A percentile compares a stretch with the other conserved stretches of the same genome.
These are phyloP conservation scores for Colletotrichum trifolii DNA, from an alignment of 2,329 filamentous ascomycete genomes.

Conservation along the genomic window DNA sequence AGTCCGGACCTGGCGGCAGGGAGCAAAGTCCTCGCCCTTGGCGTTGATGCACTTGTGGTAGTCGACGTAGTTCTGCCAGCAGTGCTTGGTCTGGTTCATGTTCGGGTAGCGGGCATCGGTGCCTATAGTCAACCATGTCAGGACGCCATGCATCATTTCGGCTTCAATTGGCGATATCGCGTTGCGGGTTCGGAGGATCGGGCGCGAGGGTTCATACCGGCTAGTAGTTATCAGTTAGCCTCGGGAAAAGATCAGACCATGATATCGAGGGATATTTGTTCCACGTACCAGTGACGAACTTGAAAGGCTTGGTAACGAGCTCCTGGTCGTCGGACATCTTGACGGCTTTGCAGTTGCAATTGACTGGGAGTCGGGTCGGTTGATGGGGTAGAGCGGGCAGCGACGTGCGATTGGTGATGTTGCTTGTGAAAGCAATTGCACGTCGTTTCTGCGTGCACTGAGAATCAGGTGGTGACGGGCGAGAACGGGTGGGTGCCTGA, in stretches of 20 bases:
- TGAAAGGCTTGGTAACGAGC: conserved; percentile 97
- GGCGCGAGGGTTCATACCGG: conserved; percentile 52
- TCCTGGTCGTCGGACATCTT: conserved; percentile 91
- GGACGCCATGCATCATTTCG: conserved; percentile 3
- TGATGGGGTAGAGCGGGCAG: conserved; percentile 49
- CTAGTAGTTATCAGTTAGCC: conserved; percentile 54
- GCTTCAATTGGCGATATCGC: conserved; percentile 45
- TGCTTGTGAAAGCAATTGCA: conserved; percentile 42
- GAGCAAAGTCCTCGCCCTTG: conserved; percentile 98
- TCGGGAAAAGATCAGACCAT: conserved; percentile 50
- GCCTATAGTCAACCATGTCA: conserved; percentile 66
- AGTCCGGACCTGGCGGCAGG: conserved; percentile 86
- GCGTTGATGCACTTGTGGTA: conserved; percentile 99
- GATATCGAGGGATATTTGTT: conserved; percentile 50
- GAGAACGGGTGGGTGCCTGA: conserved; percentile 37
- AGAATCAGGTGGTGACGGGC: conserved; percentile 53
- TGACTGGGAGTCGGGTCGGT: conserved; percentile 43
- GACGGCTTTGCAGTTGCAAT: conserved; percentile 53
- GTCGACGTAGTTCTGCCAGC: conserved; percentile 99
- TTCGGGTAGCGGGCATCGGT: conserved; percentile 99
- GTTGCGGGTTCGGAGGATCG: conserved; percentile 37
- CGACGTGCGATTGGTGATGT: conserved; percentile 47
- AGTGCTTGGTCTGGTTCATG: conserved; percentile 99
- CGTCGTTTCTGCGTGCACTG: conserved; percentile 38
- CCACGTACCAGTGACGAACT: conserved; percentile 96